Base-by-base conservation (phyloP, 2,329 filamentous ascomycete genomes). In the Clarireedia monteithiana region DNA sequence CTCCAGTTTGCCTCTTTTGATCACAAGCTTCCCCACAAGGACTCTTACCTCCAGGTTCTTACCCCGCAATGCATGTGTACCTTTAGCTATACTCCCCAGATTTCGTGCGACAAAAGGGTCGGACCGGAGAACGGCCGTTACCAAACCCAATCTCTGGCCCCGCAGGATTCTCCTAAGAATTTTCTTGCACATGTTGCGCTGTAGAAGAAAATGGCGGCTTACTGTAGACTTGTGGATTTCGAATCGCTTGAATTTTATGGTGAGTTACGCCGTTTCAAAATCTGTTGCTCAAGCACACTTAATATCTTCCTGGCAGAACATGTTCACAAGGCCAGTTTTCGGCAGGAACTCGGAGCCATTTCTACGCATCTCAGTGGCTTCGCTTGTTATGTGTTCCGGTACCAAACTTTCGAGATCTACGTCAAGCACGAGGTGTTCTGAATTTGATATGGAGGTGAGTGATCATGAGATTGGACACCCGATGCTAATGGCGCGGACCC, bases 301-400 rank as follows among this genome's bases (percentile, higher is more conserved):
- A 48, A 39, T 24, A 39, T 34, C 44, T 40, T 17, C 51, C 49
- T 48, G 51, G 24, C 45, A 4, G 4, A 17, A 30, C 42, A 7
- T 55, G 53, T 44, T 55, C 53, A 55, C 53, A 55, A 55, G 48
- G 55, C 30, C 53, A 55, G 6, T n/a, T 50, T 45, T 55, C 53
- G 53, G 53, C 53, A 50, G 30, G 50, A 39, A 50, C 27, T 55
- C 47, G 53, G 53, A 44, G 36, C 24, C 17, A 24, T 45, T 55
- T 36, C 50, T 50, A 38, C 26, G 6, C 39, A 50, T 36, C 12
- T 42, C 48, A 55, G 26, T 55, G 53, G 53, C 34, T 15, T 44
- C 53, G 53, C 51, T 55, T 50, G 38, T 44, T 55, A 3, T 15
- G 50, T 55, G 34, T 45, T 51, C 47, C 47, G 47, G 20, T 27